Conservation (phyloP, 2,329 filamentous ascomycete genomes). For the Penicillium paneum region DNA sequence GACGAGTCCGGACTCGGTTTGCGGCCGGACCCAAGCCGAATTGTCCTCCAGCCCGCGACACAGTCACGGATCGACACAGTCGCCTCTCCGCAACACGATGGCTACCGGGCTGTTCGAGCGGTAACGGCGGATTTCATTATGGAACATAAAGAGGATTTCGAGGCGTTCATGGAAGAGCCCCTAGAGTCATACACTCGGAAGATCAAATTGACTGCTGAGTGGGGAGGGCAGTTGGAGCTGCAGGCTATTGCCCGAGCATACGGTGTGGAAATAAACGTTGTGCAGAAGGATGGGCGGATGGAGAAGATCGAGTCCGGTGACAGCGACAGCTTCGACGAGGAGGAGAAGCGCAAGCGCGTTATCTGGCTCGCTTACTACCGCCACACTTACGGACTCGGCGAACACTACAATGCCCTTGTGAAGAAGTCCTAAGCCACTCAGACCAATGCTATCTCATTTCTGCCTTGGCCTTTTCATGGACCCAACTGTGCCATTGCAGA, state of each 20-base stretch:
- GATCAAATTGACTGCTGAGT: conserved; percentile 85
- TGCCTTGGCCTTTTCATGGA: background rate
- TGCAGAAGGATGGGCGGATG: conserved; percentile 75
- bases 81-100: conserved; percentile 38
- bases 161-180: conserved; percentile 79
- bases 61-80: conserved; percentile 34
- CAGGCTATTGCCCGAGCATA: conserved; percentile 79
- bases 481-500: background rate
- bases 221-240: conserved; percentile 92
- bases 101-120: conserved; percentile 66
- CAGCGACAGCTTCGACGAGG: conserved; percentile 37
- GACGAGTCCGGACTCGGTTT: conserved; percentile 45
- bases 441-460: background rate
- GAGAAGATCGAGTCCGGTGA: conserved; percentile 66
- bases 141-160: conserved; percentile 73
- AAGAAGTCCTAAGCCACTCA: conserved; percentile 36
- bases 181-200: conserved; percentile 69
- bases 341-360: conserved; percentile 52
- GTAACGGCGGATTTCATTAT: conserved; percentile 76
- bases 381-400: conserved; percentile 88
- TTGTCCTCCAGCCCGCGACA: conserved; percentile 30
- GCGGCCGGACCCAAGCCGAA: conserved; percentile 37
- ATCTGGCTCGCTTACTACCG: conserved; percentile 95
- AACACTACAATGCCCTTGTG: conserved; percentile 92
- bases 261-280: conserved; percentile 73